Percentiles rank a stretch among this genome's conserved stretches.
These are phyloP conservation scores for Dictyostelium citrinum DNA, from an alignment of 78 protist genomes.

Conservation along the genomic window DNA sequence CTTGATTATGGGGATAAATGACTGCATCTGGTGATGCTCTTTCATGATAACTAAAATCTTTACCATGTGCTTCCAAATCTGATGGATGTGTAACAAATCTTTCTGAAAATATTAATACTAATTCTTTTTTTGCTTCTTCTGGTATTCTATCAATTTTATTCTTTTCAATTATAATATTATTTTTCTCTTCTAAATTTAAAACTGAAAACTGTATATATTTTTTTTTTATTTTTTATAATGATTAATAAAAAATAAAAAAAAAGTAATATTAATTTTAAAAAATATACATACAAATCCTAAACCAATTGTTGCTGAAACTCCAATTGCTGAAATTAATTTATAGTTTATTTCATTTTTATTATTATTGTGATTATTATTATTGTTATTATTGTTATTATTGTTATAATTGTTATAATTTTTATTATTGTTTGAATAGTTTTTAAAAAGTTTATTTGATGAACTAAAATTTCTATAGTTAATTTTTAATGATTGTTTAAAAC, in stretches of 20 bases:
- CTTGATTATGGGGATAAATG: slow-evolving; percentile 35
- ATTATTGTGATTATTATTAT: background rate
- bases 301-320: background rate
- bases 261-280: background rate
- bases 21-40: slow-evolving; percentile 72
- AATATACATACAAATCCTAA: background rate
- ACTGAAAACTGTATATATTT: background rate
- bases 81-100: background rate
- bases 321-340: background rate
- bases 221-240: background rate
- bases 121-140: slow-evolving; percentile 10
- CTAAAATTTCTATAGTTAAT: background rate
- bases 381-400: too few species aligned
- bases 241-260: background rate
- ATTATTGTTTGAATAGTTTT: background rate
- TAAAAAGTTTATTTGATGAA: background rate
- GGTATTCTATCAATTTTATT: slow-evolving; percentile 13
- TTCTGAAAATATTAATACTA: slow-evolving; percentile 2
- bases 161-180: background rate
- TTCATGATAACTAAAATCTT: slow-evolving; percentile 76
- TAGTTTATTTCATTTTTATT: background rate
- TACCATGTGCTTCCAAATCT: slow-evolving; percentile 79
- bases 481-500: background rate
- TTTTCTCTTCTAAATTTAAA: background rate
- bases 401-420: too few species aligned